A percentile compares a stretch with the other conserved stretches of the same genome.
Conservation (phyloP, 2,329 filamentous ascomycete species). For the Fragosphaeria purpurea region DNA sequence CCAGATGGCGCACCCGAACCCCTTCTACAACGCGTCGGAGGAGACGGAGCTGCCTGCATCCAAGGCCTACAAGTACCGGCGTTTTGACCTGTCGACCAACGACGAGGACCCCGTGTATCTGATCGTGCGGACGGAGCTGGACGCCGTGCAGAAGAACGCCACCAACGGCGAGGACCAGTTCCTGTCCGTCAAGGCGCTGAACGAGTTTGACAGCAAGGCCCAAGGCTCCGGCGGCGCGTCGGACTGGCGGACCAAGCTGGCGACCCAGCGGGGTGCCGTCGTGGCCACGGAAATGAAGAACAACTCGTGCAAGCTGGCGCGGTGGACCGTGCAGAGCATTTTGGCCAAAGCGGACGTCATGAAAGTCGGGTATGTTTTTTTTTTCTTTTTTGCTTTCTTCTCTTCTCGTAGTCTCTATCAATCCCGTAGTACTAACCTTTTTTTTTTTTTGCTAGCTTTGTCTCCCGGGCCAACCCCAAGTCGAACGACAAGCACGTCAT, state of each 20-base stretch:
- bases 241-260: constrained; percentile 94
- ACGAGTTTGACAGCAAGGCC: constrained; percentile 98
- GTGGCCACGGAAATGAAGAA: constrained; percentile 99
- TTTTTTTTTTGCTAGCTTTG: constrained; percentile 52
- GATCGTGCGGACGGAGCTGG: constrained; percentile 87
- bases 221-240: constrained; percentile 89
- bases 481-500: constrained; percentile 89
- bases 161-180: constrained; percentile 86
- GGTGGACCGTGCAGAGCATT: constrained; percentile 96
- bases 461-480: constrained; percentile 88
- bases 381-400: constrained; percentile 1
- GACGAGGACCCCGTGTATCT: constrained; percentile 91
- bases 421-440: too few relatives aligned
- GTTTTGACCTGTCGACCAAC: constrained; percentile 90
- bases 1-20: constrained; percentile 80
- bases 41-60: constrained; percentile 89
- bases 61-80: constrained; percentile 97
- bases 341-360: constrained; percentile 95
- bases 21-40: constrained; percentile 91
- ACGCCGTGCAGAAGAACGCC: constrained; percentile 94
- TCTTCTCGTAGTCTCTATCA: not conserved
- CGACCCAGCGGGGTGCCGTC: constrained; percentile 89
- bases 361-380: constrained; percentile 74
- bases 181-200: constrained; percentile 88
- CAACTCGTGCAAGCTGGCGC: constrained; percentile 96